phyloP scores from a whole-genome alignment of 768 basidiomycete species.

The Boletus sensibilis region DNA sequence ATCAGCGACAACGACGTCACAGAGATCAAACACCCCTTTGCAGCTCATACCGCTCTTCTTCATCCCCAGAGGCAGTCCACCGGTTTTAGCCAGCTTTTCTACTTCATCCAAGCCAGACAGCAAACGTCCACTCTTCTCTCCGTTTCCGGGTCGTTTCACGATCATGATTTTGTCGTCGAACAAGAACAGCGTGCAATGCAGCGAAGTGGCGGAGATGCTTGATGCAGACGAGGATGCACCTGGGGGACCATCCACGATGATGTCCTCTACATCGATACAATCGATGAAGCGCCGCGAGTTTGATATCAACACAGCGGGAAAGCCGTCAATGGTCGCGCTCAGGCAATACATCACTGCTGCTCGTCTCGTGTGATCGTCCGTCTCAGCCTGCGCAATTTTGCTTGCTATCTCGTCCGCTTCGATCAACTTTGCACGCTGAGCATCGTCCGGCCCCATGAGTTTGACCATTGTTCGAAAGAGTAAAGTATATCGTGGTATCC shows the following conservation, averaged over 20 bases:
- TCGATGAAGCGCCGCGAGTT: conserved; percentile 86
- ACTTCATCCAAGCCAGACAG: conserved; percentile 77
- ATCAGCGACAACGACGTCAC: conserved; percentile 81
- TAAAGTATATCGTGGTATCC: conserved; percentile 92
- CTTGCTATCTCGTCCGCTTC: conserved; percentile 88
- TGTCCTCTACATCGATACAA: conserved; percentile 91
- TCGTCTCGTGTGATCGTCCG: conserved; percentile 87
- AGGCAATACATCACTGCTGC: conserved; percentile 88
- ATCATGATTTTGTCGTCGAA: conserved; percentile 95
- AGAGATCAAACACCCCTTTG: conserved; percentile 82
- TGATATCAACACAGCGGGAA: conserved; percentile 88
- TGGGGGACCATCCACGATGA: conserved; percentile 46
- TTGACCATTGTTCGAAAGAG: conserved; percentile 92
- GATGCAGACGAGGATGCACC: conserved; percentile 45
- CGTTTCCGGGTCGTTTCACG: conserved; percentile 77
- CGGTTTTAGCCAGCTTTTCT: conserved; percentile 66
- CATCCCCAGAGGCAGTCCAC: conserved; percentile 59
- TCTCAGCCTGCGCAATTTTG: conserved; percentile 87
- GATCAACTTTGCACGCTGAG: conserved; percentile 71
- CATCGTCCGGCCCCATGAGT: conserved; percentile 76
- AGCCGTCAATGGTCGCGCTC: conserved; percentile 81
- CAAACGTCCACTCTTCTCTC: conserved; percentile 69
- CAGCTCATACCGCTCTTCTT: conserved; percentile 81
- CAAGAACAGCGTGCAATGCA: conserved; percentile 87
- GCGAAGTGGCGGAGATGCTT: conserved; percentile 42